Evolutionary conservation across 164 flowering plant species (phyloP).

Genomic region (Dillenia turbinata): DNA sequence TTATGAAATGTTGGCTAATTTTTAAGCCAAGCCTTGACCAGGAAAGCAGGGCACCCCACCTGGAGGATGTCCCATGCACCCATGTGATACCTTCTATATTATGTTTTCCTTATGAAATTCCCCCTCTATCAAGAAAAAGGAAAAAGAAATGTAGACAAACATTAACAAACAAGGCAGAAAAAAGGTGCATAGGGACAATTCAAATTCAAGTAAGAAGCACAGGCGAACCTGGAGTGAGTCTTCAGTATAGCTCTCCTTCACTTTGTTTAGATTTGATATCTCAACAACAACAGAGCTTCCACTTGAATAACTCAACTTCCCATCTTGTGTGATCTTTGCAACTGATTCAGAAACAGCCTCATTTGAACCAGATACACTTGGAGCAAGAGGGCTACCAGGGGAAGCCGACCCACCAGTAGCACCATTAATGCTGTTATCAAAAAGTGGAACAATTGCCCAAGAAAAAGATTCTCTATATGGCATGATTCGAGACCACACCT

Average conservation of each 20-base stretch:
- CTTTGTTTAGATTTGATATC: constrained; percentile 87
- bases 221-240: constrained; percentile 81
- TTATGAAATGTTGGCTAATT: no score
- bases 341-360: constrained; percentile 65
- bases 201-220: not conserved
- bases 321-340: constrained; percentile 65
- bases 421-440: constrained; percentile 60
- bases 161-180: not conserved
- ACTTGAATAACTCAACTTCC: constrained; percentile 61
- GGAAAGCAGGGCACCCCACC: no score
- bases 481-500: constrained; percentile 98
- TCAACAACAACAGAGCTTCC: constrained; percentile 81
- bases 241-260: constrained; percentile 94
- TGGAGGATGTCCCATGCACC: no score
- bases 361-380: constrained; percentile 68
- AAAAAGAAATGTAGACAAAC: not conserved
- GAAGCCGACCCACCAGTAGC: constrained; percentile 81
- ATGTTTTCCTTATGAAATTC: not conserved
- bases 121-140: constrained; percentile 4
- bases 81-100: not conserved
- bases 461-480: constrained; percentile 93
- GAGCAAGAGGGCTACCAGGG: constrained; percentile 85
- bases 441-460: constrained; percentile 93
- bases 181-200: not conserved
- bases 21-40: no score